Conservation (phyloP, 2,329 filamentous ascomycete species). For the Paecilomyces niveus region DNA sequence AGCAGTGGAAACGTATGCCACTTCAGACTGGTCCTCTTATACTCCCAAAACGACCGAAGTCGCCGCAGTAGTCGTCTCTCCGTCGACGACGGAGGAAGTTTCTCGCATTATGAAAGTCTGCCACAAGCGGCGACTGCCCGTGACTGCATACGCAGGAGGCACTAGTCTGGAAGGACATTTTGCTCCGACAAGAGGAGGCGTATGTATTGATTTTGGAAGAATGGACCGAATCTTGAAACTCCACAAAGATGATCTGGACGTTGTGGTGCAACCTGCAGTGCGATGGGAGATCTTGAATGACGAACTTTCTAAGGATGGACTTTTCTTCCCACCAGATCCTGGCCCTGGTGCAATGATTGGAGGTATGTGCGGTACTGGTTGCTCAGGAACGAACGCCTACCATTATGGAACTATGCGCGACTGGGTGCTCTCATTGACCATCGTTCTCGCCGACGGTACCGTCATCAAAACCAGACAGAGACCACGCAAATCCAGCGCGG, state of each 20-base stretch:
- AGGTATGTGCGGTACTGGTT: slow-evolving; percentile 52
- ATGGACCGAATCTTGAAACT: slow-evolving; percentile 77
- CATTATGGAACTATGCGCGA: slow-evolving; percentile 92
- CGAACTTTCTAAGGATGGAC: slow-evolving; percentile 60
- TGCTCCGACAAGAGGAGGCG: slow-evolving; percentile 70
- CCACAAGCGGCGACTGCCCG: slow-evolving; percentile 70
- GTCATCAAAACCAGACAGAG: slow-evolving; percentile 83
- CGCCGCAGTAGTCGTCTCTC: slow-evolving; percentile 23
- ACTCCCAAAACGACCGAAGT: not conserved
- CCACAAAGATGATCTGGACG: slow-evolving; percentile 71
- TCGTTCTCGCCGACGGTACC: slow-evolving; percentile 84
- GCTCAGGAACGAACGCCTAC: slow-evolving; percentile 77
- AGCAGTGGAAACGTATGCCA: not conserved
- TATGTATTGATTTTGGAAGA: slow-evolving; percentile 76
- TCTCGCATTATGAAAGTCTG: slow-evolving; percentile 84
- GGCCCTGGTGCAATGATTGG: slow-evolving; percentile 89
- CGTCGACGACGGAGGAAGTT: slow-evolving; percentile 71
- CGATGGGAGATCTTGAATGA: slow-evolving; percentile 86
- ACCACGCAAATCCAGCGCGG: slow-evolving; percentile 81
- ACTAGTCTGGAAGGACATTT: slow-evolving; percentile 88
- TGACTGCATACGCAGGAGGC: slow-evolving; percentile 80
- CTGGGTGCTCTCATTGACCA: slow-evolving; percentile 81
- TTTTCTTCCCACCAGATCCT: slow-evolving; percentile 90
- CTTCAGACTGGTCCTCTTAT: not conserved
- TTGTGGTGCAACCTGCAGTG: slow-evolving; percentile 71